These are phyloP conservation scores for Protostelium mycophagum DNA, from an alignment of 78 protist genomes.

Conservation along the genomic window DNA sequence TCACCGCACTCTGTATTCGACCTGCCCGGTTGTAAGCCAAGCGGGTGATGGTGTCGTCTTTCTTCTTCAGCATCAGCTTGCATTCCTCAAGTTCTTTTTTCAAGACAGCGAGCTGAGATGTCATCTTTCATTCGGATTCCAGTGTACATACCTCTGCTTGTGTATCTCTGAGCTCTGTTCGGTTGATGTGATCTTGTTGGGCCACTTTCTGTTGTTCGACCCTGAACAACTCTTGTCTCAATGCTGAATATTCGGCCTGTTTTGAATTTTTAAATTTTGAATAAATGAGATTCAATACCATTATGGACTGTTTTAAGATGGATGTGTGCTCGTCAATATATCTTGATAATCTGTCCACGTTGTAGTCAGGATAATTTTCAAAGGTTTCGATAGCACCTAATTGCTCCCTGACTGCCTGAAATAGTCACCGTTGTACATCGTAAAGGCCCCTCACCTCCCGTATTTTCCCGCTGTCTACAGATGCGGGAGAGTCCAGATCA, in stretches of 20 bases:
- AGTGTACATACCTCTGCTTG: neutral
- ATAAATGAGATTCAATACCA: neutral
- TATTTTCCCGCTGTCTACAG: no score
- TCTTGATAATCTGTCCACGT: neutral
- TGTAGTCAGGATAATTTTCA: neutral
- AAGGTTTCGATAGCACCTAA: neutral
- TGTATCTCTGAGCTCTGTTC: neutral
- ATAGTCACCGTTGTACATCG: neutral
- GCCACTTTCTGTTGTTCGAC: neutral
- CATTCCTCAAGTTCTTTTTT: neutral
- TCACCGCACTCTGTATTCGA: neutral
- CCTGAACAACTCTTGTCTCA: neutral
- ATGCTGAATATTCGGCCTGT: neutral
- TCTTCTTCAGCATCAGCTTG: neutral
- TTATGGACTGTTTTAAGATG: neutral
- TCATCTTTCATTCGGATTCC: neutral
- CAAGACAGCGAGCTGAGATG: neutral
- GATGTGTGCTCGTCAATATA: neutral
- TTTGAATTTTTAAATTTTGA: no score
- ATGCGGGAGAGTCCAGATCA: neutral
- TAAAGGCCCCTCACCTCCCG: neutral
- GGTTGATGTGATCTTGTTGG: neutral
- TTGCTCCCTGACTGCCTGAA: neutral
- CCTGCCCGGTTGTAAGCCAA: neutral
- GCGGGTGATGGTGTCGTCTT: neutral